These are phyloP conservation scores for Knufia petricola DNA, from an alignment of 2,329 filamentous ascomycete genomes.

Conservation along the genomic window DNA sequence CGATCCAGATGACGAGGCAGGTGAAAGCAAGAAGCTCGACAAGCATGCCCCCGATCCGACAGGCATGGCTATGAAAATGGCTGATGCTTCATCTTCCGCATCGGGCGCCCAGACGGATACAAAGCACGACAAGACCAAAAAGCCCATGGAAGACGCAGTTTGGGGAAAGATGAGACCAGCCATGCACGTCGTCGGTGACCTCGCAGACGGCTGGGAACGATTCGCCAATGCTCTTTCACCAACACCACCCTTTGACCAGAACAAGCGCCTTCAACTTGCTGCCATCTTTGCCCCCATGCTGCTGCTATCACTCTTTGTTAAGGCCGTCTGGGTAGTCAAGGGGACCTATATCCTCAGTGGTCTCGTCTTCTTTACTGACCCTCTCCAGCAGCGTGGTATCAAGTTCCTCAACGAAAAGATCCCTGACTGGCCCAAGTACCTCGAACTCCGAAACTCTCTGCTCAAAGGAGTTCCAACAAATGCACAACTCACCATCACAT, in stretches of 20 bases:
- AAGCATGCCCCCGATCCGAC: slow-evolving; percentile 53
- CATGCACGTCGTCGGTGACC: slow-evolving; percentile 56
- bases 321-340: slow-evolving; percentile 55
- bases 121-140: slow-evolving; percentile 65
- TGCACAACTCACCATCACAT: slow-evolving; percentile 69
- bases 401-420: slow-evolving; percentile 40
- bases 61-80: slow-evolving; percentile 43
- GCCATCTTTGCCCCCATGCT: slow-evolving; percentile 44
- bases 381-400: slow-evolving; percentile 54
- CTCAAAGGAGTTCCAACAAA: slow-evolving; percentile 79
- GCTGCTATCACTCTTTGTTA: slow-evolving; percentile 44
- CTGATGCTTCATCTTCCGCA: slow-evolving; percentile 45
- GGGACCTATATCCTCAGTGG: slow-evolving; percentile 57
- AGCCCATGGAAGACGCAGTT: slow-evolving; percentile 65
- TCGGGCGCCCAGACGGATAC: slow-evolving; percentile 41
- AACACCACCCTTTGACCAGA: slow-evolving; percentile 50
- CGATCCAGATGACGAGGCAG: slow-evolving; percentile 40
- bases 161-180: slow-evolving; percentile 66
- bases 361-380: slow-evolving; percentile 71
- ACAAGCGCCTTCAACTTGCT: slow-evolving; percentile 48
- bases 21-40: slow-evolving; percentile 35
- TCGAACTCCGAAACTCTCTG: slow-evolving; percentile 62
- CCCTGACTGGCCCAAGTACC: slow-evolving; percentile 64
- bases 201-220: slow-evolving; percentile 54
- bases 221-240: slow-evolving; percentile 54